Evolutionary conservation across 371 early-diverging fungal species (phyloP).

Genomic region (Mucor irregularis): DNA sequence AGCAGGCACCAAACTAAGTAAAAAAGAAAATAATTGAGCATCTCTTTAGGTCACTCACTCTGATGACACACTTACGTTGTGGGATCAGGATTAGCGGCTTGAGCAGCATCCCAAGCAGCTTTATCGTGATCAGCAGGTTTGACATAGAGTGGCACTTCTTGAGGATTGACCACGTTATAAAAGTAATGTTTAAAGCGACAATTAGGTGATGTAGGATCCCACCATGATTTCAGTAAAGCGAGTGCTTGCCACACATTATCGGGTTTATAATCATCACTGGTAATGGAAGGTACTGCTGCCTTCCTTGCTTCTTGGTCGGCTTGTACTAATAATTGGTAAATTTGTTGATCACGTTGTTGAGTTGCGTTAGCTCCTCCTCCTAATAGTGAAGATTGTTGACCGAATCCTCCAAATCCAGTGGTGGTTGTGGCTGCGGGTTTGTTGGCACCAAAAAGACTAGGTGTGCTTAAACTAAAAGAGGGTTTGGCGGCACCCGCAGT

Average conservation of each 20-base stretch:
- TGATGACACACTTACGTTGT: slow-evolving; percentile 52
- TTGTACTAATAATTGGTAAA: slow-evolving; percentile 32
- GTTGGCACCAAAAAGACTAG: slow-evolving; percentile 2
- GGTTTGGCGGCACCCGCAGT: neutral
- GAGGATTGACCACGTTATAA: slow-evolving; percentile 85
- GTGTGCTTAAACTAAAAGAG: slow-evolving; percentile 1
- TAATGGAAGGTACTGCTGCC: slow-evolving; percentile 27
- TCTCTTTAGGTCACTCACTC: too few relatives aligned
- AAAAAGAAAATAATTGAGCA: neutral
- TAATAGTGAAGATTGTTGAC: too few relatives aligned
- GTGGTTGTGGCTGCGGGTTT: slow-evolving; percentile 2
- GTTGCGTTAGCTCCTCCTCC: too few relatives aligned
- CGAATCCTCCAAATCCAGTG: slow-evolving; percentile 11
- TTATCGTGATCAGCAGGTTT: slow-evolving; percentile 73
- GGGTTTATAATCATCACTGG: slow-evolving; percentile 28
- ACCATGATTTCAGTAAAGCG: slow-evolving; percentile 65
- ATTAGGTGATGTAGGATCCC: slow-evolving; percentile 78
- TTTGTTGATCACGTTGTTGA: slow-evolving; percentile 34
- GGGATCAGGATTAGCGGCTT: slow-evolving; percentile 82
- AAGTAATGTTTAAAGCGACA: slow-evolving; percentile 90
- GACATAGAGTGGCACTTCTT: slow-evolving; percentile 75
- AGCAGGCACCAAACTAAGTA: slow-evolving; percentile 77
- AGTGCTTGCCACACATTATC: slow-evolving; percentile 58
- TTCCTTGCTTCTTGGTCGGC: slow-evolving; percentile 37
- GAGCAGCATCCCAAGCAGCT: slow-evolving; percentile 82